Evolutionary conservation across 495 filamentous ascomycete species (phyloP), one percentile per base, ranked within the genome.

Genomic region (Podospora pseudoanserina): DNA sequence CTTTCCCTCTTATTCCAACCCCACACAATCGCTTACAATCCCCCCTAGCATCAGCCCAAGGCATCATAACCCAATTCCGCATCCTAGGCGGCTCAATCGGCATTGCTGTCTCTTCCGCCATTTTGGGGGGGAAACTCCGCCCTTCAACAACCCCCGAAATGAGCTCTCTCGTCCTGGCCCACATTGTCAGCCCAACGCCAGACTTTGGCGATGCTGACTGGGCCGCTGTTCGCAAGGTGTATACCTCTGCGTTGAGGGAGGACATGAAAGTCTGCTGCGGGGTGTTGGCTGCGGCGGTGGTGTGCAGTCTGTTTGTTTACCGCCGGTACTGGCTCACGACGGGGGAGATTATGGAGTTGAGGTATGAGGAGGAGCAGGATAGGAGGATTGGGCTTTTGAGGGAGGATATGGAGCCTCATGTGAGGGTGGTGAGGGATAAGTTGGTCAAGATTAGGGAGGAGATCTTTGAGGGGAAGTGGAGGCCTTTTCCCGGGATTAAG

Each of bases 61-160:
- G 83, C 7, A 78, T 86, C 34, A 66, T 86, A 34, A 80, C 84
- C 0, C 82, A 86, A 58, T 78, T 79, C n/a, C 79, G 83, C 20
- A 78, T 86, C 15, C 74, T 86, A 5, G 85, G 85, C 4, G 85
- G 85, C 13, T 83, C 81, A 60, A 77, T 87, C 30, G 85, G 85
- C 15, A 83, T 87, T 60, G 82, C 84, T 1, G 79, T 78, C 1
- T 83, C 81, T 7, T 81, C 83, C 2, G 79, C 78, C 30, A 82
- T 58, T 0, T 23, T 26, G 3, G 55, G 55, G 23, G n/a, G 18
- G 3, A 19, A 58, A 11, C n/a, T 26, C 1, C n/a, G n/a, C 2
- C 5, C 7, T 18, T 20, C 18, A n/a, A 20, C 5, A 26, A 19
- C 9, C 53, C 39, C 67, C 26, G 11, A 49, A 11, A 49, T 77